These are phyloP conservation scores for Emydomyces testavorans DNA, from an alignment of 2,329 filamentous ascomycete genomes.

Conservation along the genomic window DNA sequence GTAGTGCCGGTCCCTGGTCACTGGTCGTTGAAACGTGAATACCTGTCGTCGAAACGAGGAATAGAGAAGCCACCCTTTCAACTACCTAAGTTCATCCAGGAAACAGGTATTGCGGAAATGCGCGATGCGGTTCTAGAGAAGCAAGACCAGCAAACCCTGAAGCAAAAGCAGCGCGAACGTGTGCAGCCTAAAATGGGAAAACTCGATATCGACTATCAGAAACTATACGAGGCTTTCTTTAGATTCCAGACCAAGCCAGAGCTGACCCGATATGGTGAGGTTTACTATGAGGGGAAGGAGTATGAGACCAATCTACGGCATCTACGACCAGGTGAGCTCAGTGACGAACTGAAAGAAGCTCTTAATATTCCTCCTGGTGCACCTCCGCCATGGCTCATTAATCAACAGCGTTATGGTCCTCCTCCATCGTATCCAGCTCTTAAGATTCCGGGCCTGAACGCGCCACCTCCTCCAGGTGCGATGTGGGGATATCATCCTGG, in stretches of 20 bases:
- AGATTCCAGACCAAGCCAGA: conserved; percentile 93
- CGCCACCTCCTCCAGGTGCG: conserved; percentile 76
- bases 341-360: conserved; percentile 79
- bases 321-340: conserved; percentile 78
- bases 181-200: conserved; percentile 95
- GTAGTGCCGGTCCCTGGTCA: conserved; percentile 88
- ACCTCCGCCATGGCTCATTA: conserved; percentile 93
- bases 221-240: conserved; percentile 97
- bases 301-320: conserved; percentile 90
- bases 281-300: conserved; percentile 99
- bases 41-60: conserved; percentile 90
- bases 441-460: conserved; percentile 88
- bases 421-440: conserved; percentile 92
- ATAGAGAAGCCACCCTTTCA: conserved; percentile 92
- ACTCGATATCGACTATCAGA: conserved; percentile 96
- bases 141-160: conserved; percentile 79
- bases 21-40: conserved; percentile 94
- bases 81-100: conserved; percentile 89
- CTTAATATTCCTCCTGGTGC: conserved; percentile 87
- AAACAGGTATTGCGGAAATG: conserved; percentile 97
- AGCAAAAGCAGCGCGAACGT: conserved; percentile 89
- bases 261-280: conserved; percentile 86
- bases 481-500: conserved; percentile 93
- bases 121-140: conserved; percentile 92
- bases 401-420: conserved; percentile 85